phyloP scores from a whole-genome alignment of 305 asterid species.

The Plantago coronopus region DNA sequence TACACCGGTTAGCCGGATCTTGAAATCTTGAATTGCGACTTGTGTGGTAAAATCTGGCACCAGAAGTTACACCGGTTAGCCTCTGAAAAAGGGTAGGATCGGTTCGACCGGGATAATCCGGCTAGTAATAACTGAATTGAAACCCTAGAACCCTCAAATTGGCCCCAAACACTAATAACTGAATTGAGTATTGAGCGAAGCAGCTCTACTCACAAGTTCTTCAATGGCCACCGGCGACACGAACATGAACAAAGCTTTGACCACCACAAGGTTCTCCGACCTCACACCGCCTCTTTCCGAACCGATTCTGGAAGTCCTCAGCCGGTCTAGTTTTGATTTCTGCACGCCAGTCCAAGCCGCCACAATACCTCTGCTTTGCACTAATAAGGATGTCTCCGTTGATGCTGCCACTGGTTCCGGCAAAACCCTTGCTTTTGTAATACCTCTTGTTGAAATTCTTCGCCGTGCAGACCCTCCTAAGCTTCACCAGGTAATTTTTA shows the following conservation, averaged over 20 bases:
- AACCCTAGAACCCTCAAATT: too few species aligned
- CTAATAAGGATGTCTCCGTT: slow-evolving; percentile 78
- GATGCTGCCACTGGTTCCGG: slow-evolving; percentile 99
- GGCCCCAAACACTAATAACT: too few species aligned
- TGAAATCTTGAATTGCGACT: too few species aligned
- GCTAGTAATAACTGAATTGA: too few species aligned
- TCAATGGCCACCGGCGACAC: slow-evolving; percentile 34
- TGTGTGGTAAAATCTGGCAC: too few species aligned
- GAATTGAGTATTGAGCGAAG: not conserved
- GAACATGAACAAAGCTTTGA: slow-evolving; percentile 69
- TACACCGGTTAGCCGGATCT: too few species aligned
- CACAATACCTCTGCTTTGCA: slow-evolving; percentile 80
- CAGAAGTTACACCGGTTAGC: too few species aligned
- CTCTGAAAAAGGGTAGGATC: too few species aligned
- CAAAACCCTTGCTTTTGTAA: slow-evolving; percentile 76
- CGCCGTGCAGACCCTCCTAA: slow-evolving; percentile 68
- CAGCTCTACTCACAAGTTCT: not conserved
- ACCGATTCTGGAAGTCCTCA: slow-evolving; percentile 60
- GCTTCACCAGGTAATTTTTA: slow-evolving; percentile 63
- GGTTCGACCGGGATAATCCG: too few species aligned
- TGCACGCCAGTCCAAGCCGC: slow-evolving; percentile 95
- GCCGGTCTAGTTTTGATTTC: slow-evolving; percentile 58
- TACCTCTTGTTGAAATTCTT: slow-evolving; percentile 80
- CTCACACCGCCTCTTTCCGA: slow-evolving; percentile 66
- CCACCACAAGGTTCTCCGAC: slow-evolving; percentile 75